Evolutionary conservation across 176 grass and related monocot species (phyloP).

Genomic region (Hsuehochloa calcarea): DNA sequence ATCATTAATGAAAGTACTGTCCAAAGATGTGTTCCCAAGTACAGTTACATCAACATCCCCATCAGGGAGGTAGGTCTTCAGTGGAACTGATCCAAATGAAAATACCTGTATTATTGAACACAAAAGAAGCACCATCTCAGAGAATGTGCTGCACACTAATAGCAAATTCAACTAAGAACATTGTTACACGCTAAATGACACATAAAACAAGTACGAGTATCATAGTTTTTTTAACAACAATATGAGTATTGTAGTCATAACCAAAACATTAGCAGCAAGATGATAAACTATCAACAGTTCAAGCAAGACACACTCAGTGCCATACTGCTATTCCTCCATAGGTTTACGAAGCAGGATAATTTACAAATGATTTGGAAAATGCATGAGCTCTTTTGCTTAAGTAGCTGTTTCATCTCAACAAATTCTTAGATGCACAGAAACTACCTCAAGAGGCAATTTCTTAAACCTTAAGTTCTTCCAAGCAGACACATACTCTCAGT

Average conservation of each 20-base stretch:
- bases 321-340: background rate
- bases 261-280: background rate
- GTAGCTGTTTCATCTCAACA: background rate
- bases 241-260: background rate
- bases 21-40: constrained; percentile 29
- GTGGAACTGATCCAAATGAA: constrained; percentile 74
- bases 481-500: background rate
- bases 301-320: background rate
- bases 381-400: background rate
- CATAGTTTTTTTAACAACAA: background rate
- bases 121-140: background rate
- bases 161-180: background rate
- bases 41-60: constrained; percentile 79
- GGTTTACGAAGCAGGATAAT: background rate
- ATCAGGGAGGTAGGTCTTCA: constrained; percentile 90
- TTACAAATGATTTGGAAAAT: background rate
- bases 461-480: background rate
- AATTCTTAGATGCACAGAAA: background rate
- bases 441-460: background rate
- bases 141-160: background rate
- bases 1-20: constrained; percentile 36
- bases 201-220: background rate
- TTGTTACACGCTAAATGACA: background rate
- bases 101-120: constrained; percentile 54
- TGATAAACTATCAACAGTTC: background rate